Evolutionary conservation across 1,284 basidiomycete species (phyloP).

Genomic region (Rugosomyces carneus): DNA sequence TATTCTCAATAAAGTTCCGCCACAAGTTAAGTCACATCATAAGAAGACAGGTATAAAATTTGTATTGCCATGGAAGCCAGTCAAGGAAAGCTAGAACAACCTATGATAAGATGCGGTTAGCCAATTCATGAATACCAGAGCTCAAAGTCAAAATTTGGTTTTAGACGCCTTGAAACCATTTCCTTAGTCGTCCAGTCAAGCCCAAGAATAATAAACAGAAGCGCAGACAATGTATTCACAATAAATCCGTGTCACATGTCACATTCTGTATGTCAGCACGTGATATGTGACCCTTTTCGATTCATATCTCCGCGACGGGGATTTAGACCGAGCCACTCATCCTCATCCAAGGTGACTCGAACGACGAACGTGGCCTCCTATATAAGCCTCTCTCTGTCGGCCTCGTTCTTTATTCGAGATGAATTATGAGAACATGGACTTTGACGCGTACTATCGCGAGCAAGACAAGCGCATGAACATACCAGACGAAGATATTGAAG

Average conservation of each 20-base stretch:
- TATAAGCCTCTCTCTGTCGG: background rate
- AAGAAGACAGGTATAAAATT: background rate
- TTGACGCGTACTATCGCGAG: slow-evolving; percentile 44
- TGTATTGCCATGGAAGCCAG: background rate
- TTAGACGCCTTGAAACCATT: background rate
- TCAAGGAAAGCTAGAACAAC: background rate
- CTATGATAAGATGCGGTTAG: background rate
- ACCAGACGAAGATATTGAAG: slow-evolving; percentile 39
- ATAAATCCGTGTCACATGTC: background rate
- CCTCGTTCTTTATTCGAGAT: background rate
- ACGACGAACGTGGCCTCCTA: background rate
- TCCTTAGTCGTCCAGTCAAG: background rate
- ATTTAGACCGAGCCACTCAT: slow-evolving; percentile 1
- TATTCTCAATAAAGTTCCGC: background rate
- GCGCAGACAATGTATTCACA: background rate
- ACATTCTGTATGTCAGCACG: background rate
- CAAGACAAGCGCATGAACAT: slow-evolving; percentile 47
- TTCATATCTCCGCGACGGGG: background rate
- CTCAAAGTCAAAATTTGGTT: background rate
- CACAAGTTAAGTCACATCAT: slow-evolving; percentile 8
- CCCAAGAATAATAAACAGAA: background rate
- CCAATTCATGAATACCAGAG: background rate
- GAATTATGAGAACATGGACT: slow-evolving; percentile 24
- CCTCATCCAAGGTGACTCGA: slow-evolving; percentile 1
- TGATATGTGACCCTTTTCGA: background rate